These are phyloP conservation scores for Aegilops sharonensis DNA, from an alignment of 176 grass and related monocot genomes.

Conservation along the genomic window DNA sequence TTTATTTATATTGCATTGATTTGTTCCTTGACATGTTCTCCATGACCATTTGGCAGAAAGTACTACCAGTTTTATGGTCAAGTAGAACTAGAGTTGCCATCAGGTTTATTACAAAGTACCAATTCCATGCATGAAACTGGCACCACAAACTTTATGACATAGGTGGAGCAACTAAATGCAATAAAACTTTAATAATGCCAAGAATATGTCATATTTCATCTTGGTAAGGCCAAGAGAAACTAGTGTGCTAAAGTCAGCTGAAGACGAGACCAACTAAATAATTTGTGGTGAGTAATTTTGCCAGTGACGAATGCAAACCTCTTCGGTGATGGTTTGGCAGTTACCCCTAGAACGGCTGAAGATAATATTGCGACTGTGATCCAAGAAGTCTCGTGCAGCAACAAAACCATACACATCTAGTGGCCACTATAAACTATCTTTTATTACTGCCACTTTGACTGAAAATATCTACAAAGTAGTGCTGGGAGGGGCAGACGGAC, in stretches of 20 bases:
- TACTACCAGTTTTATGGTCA: neutral
- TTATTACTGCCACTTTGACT: neutral
- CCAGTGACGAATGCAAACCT: neutral
- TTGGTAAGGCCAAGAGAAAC: neutral
- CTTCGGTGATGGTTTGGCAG: neutral
- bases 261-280: neutral
- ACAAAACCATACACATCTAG: conserved; percentile 17
- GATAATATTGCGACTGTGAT: neutral
- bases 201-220: neutral
- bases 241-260: neutral
- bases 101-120: neutral
- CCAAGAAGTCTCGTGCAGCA: neutral
- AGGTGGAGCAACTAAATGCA: neutral
- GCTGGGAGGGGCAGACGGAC: neutral
- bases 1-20: no score
- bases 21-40: no score
- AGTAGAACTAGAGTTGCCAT: neutral
- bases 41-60: no score
- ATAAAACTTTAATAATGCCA: neutral
- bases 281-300: neutral
- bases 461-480: neutral
- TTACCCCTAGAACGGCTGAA: neutral
- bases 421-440: neutral
- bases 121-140: neutral
- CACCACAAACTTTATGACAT: neutral